Percentiles rank a stretch among this genome's conserved stretches.
Conservation (phyloP, 371 early-diverging fungal species). For the Apophysomyces trapeziformis region DNA sequence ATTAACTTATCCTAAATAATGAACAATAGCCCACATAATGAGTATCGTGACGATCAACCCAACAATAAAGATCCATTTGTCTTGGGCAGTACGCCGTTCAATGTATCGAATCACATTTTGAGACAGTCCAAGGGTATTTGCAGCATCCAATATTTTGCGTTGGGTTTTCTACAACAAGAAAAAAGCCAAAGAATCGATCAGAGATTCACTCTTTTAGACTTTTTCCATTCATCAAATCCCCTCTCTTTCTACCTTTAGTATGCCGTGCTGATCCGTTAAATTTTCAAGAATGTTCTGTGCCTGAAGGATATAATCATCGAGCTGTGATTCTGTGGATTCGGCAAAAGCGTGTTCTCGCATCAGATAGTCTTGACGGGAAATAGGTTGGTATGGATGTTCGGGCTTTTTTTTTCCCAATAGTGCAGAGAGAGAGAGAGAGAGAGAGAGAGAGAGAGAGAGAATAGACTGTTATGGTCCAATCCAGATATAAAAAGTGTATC, state of each 20-base stretch:
- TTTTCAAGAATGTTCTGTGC: conserved; percentile 72
- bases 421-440: conserved; percentile 12
- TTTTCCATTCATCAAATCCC: not conserved
- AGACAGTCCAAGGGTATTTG: conserved; percentile 83
- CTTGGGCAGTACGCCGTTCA: conserved; percentile 78
- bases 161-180: conserved; percentile 66
- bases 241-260: conserved; percentile 66
- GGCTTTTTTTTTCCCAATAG: conserved; percentile 28
- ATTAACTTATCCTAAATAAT: conserved; percentile 53
- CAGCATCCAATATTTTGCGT: conserved; percentile 75
- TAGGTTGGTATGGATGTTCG: conserved; percentile 53
- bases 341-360: conserved; percentile 55
- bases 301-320: conserved; percentile 78
- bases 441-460: conserved; percentile 11
- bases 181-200: not conserved
- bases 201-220: not conserved
- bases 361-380: conserved; percentile 44
- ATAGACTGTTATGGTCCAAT: conserved; percentile 6
- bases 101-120: conserved; percentile 82
- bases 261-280: conserved; percentile 77
- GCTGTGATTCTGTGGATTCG: conserved; percentile 58
- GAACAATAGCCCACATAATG: conserved; percentile 64
- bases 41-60: conserved; percentile 68
- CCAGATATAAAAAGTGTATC: not conserved
- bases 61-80: conserved; percentile 82